These are phyloP conservation scores for Paraconiothyrium brasiliense DNA, from an alignment of 2,329 filamentous ascomycete genomes.

Conservation along the genomic window DNA sequence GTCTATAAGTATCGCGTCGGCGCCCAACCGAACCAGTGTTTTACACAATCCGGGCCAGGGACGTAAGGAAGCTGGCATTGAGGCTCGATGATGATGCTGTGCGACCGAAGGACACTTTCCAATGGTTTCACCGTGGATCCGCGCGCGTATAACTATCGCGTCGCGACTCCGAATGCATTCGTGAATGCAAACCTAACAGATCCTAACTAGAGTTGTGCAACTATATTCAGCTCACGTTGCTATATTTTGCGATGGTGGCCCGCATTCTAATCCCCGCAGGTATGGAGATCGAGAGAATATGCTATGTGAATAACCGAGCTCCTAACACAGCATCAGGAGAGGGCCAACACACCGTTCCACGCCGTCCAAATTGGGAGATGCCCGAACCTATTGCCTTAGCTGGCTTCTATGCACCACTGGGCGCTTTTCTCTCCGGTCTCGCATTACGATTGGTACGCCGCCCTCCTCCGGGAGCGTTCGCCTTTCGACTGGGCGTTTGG, in stretches of 20 bases:
- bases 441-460: not conserved
- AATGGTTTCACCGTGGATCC: too few relatives aligned
- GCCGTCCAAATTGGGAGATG: not conserved
- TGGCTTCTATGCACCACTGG: not conserved
- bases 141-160: too few relatives aligned
- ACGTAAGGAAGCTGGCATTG: too few relatives aligned
- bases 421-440: not conserved
- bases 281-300: not conserved
- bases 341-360: not conserved
- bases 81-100: too few relatives aligned
- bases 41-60: too few relatives aligned
- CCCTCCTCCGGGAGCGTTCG: not conserved
- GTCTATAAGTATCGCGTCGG: not conserved
- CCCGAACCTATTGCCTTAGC: not conserved
- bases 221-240: not conserved
- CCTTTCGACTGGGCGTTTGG: not conserved
- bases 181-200: not conserved
- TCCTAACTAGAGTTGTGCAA: not conserved
- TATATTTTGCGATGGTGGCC: not conserved
- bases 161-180: not conserved
- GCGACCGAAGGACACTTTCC: too few relatives aligned
- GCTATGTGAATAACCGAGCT: not conserved
- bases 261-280: not conserved
- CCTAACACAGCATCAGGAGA: not conserved
- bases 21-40: too few relatives aligned